Percentiles rank a stretch among this genome's conserved stretches.
Conservation (phyloP, 257 asterid species). For the Salvia rosmarinus region DNA sequence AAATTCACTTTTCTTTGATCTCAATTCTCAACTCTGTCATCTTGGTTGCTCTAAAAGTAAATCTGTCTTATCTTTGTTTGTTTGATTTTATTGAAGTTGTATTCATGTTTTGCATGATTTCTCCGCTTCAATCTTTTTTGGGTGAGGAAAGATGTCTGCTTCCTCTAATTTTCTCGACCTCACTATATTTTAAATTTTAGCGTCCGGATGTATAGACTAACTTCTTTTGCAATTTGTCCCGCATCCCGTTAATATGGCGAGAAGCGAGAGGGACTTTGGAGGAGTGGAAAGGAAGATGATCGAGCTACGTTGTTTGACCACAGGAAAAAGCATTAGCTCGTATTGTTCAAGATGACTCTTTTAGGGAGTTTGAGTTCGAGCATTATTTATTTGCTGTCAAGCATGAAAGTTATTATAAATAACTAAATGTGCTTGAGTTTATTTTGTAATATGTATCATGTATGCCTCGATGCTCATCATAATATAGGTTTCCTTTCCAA, state of each 20-base stretch:
- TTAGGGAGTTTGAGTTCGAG: conserved; percentile 94
- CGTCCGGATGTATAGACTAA: conserved; percentile 25
- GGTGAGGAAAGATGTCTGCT: conserved; percentile 20
- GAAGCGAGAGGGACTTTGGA: conserved; percentile 80
- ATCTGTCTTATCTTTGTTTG: neutral
- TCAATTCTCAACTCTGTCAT: no score
- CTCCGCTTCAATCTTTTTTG: conserved; percentile 23
- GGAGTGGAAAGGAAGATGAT: conserved; percentile 90
- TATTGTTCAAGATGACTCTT: conserved; percentile 88
- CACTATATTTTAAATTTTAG: neutral
- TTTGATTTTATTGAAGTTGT: neutral
- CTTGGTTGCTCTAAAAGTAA: conserved; percentile 12
- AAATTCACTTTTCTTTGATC: no score
- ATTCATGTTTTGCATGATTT: conserved; percentile 14
- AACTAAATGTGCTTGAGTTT: no score
- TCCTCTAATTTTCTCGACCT: conserved; percentile 13
- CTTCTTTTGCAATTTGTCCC: conserved; percentile 32
- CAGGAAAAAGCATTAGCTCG: conserved; percentile 67
- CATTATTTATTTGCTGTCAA: conserved; percentile 96
- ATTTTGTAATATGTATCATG: no score
- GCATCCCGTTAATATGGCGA: conserved; percentile 66
- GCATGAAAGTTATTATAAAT: no score
- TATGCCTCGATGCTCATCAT: no score
- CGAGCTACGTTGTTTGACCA: conserved; percentile 83
- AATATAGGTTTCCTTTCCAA: no score